Evolutionary conservation across 169 alveolate genomes (phyloP).

Genomic region (Plasmodium vivax): DNA sequence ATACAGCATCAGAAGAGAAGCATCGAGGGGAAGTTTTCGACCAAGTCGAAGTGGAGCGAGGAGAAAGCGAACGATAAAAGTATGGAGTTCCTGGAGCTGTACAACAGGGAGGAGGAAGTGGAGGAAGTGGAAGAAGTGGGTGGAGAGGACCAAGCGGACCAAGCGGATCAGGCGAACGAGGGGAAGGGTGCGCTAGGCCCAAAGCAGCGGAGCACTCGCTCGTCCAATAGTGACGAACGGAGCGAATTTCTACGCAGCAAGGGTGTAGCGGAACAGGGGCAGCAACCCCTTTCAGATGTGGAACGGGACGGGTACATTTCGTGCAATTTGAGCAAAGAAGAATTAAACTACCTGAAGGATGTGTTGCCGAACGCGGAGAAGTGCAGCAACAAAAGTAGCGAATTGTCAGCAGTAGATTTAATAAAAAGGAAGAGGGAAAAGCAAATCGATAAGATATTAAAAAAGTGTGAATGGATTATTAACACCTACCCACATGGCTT

Average conservation of each 20-base stretch:
- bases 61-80: slow-evolving; percentile 25
- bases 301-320: slow-evolving; percentile 28
- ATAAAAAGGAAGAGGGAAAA: slow-evolving; percentile 62
- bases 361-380: slow-evolving; percentile 18
- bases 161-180: background rate
- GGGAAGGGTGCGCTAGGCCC: background rate
- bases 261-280: background rate
- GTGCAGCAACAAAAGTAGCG: slow-evolving; percentile 26
- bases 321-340: slow-evolving; percentile 20
- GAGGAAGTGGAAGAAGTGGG: background rate
- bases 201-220: background rate
- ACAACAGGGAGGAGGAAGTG: background rate
- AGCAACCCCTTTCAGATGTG: background rate
- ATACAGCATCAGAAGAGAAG: slow-evolving; percentile 25
- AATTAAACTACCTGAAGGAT: slow-evolving; percentile 20
- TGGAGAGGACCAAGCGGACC: background rate
- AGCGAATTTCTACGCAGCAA: background rate
- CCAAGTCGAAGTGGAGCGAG: slow-evolving; percentile 22
- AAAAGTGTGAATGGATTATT: slow-evolving; percentile 75
- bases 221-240: background rate
- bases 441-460: slow-evolving; percentile 62
- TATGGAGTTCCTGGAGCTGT: slow-evolving; percentile 28
- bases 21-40: background rate
- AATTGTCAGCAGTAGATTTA: slow-evolving; percentile 27
- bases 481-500: slow-evolving; percentile 69